Evolutionary conservation across 176 grass and related monocot species (phyloP).

Genomic region (Musa itinerans): DNA sequence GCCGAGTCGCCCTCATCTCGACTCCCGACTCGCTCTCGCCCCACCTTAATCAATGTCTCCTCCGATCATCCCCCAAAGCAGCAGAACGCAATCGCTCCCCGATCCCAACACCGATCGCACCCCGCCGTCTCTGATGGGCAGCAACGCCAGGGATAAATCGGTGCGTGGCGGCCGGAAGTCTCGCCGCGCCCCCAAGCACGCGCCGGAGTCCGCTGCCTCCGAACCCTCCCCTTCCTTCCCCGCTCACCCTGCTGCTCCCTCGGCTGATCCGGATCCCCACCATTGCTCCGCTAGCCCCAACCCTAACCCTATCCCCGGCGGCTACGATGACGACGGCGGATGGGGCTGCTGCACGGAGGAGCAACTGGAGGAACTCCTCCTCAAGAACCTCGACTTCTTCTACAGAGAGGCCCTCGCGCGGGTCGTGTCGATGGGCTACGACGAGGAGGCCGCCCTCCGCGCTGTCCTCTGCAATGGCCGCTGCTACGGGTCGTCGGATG

Average conservation of each 20-base stretch:
- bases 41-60: background rate
- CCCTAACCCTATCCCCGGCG: background rate
- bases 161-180: conserved; percentile 8
- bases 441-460: conserved; percentile 52
- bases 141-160: conserved; percentile 3
- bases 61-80: background rate
- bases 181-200: conserved; percentile 1
- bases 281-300: conserved; percentile 1
- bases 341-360: conserved; percentile 52
- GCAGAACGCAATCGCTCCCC: too few species aligned
- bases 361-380: conserved; percentile 65
- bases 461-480: conserved; percentile 69
- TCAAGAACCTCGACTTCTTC: conserved; percentile 62
- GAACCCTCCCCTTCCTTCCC: background rate
- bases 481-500: conserved; percentile 57
- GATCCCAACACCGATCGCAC: background rate
- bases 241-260: background rate
- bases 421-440: conserved; percentile 54
- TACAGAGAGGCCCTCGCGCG: conserved; percentile 64
- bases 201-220: background rate
- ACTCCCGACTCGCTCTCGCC: background rate
- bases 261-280: conserved; percentile 1
- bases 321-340: conserved; percentile 14
- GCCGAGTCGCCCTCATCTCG: background rate
- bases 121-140: background rate